Base-by-base conservation (phyloP, 2,329 filamentous ascomycete species). In the Cladophialophora yegresii region DNA sequence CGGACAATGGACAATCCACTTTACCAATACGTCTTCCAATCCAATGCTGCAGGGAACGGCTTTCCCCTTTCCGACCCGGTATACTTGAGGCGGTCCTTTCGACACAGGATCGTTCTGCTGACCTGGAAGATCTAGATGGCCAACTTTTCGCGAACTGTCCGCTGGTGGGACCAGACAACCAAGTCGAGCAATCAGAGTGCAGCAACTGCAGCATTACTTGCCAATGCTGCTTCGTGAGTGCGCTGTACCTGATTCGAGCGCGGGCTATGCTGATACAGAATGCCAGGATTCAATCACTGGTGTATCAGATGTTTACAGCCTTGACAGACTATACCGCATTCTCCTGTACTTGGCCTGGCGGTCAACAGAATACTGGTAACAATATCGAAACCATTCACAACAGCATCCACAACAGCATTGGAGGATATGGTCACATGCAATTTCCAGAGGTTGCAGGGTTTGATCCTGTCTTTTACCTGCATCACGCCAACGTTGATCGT, bases 381-480 rank as follows among this genome's bases (percentile, higher is more conserved):
- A 71, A 69, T 54, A 64, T 83, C 2, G 81, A 83, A 65, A 75
- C 75, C 26, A 69, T 83, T 23, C 81, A 83, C 67, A 80, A 81
- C 69, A 74, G 72, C 32, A 77, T 83, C 36, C 81, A 83, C 67
- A 82, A 82, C 33, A 80, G 83, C 55, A 80, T 83, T 3, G 89
- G 84, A 33, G 77, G 83, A 59, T 75, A 77, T 64, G 81, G 89
- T 1, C 89, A 91, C 71, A 89, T 90, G 85, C 85, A 83, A 49
- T 89, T 85, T 74, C 85, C 87, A 33, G 85, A 87, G 20, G 89
- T 89, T 70, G 89, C 90, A 1, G 85, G 89, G 0, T 96, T 91
- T 73, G 91, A 96, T 72, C 91, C 91, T 0, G 78, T 91, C 12
- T 93, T 93, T 76, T 90, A 89, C 77, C 77, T 93, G 8, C 90